Evolutionary conservation across 306 rosid species (phyloP).

Genomic region (Albizia julibrissin): DNA sequence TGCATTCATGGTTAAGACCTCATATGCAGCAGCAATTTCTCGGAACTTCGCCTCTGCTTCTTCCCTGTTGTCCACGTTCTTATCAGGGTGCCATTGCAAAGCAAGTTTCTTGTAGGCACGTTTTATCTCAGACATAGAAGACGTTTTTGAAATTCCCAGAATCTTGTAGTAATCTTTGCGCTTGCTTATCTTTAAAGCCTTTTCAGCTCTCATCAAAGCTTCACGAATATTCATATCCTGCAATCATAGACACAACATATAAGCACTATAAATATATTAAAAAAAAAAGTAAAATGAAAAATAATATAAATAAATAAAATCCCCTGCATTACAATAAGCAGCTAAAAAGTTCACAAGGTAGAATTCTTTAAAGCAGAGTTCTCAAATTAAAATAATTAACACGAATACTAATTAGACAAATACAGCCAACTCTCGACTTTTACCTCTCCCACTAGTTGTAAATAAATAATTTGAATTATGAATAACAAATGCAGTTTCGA

Average conservation of each 20-base stretch:
- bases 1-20: slow-evolving; percentile 49
- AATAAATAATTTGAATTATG: background rate
- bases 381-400: slow-evolving; percentile 1
- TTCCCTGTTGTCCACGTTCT: slow-evolving; percentile 89
- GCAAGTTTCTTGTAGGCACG: slow-evolving; percentile 99
- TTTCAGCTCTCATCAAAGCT: slow-evolving; percentile 80
- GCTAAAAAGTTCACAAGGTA: slow-evolving; percentile 4
- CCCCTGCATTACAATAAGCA: background rate
- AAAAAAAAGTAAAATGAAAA: background rate
- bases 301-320: background rate
- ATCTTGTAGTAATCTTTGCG: slow-evolving; percentile 97
- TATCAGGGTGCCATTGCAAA: slow-evolving; percentile 99
- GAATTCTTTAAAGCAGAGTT: background rate
- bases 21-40: slow-evolving; percentile 97
- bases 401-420: background rate
- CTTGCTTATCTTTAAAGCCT: slow-evolving; percentile 95
- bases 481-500: background rate
- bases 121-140: slow-evolving; percentile 82
- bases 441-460: background rate
- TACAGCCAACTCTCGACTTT: background rate
- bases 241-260: slow-evolving; percentile 32
- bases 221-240: slow-evolving; percentile 97
- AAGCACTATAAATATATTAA: slow-evolving; percentile 3
- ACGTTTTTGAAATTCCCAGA: slow-evolving; percentile 81
- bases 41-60: slow-evolving; percentile 90